phyloP scores from a whole-genome alignment of 805 yeast species.

The Suhomyces vadensis region DNA sequence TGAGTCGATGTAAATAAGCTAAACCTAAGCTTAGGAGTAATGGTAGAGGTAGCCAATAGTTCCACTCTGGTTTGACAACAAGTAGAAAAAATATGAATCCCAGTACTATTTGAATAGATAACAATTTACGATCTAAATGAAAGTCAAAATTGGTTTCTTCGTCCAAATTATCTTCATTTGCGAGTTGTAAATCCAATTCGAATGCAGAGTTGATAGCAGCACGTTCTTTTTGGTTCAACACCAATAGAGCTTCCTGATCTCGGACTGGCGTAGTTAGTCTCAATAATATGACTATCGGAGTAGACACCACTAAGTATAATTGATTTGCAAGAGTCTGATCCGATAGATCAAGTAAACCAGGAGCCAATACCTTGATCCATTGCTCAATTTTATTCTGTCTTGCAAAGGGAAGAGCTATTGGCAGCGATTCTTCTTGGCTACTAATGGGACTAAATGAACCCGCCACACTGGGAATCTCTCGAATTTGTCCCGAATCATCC shows the following conservation, averaged over 20 bases:
- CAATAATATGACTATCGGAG: slow-evolving; percentile 28
- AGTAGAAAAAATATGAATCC: slow-evolving; percentile 27
- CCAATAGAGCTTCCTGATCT: slow-evolving; percentile 16
- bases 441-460: no score
- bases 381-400: neutral
- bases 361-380: slow-evolving; percentile 14
- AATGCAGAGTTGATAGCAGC: neutral
- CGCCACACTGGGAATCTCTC: no score
- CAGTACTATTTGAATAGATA: slow-evolving; percentile 30
- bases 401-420: neutral
- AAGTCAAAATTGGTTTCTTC: slow-evolving; percentile 16
- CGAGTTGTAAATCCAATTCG: neutral
- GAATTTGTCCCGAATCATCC: no score
- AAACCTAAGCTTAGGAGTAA: neutral
- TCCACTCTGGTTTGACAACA: slow-evolving; percentile 7
- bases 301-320: slow-evolving; percentile 15
- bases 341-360: slow-evolving; percentile 16
- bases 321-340: slow-evolving; percentile 13
- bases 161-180: slow-evolving; percentile 4
- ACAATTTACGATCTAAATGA: slow-evolving; percentile 19
- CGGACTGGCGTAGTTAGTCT: slow-evolving; percentile 37
- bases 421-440: no score
- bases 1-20: slow-evolving; percentile 8
- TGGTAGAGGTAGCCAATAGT: slow-evolving; percentile 9
- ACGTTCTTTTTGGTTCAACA: slow-evolving; percentile 4